Conservation (phyloP, 306 rosid species). For the Cicer pinnatifidum region DNA sequence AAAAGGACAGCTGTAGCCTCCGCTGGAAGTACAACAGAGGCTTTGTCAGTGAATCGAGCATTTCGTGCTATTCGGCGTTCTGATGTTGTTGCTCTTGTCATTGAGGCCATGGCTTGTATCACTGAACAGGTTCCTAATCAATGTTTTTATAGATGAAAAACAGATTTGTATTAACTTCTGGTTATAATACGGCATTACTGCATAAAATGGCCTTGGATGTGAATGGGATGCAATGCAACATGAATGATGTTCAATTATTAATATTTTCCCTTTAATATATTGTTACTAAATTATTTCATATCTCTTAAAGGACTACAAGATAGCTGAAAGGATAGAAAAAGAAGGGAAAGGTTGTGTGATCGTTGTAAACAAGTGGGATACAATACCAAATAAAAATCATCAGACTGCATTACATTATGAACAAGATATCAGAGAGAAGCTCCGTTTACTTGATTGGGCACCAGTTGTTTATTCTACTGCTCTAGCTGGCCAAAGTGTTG, state of each 20-base stretch:
- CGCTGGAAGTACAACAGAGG: constrained; percentile 84
- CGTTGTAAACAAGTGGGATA: constrained; percentile 98
- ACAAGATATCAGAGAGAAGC: constrained; percentile 92
- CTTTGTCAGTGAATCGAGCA: constrained; percentile 91
- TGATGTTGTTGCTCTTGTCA: constrained; percentile 91
- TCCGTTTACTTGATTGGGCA: constrained; percentile 84
- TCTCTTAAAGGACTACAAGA: constrained; percentile 76
- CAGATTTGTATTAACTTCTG: constrained; percentile 8
- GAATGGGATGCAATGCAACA: background rate
- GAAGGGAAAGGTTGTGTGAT: constrained; percentile 96
- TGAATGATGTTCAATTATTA: background rate
- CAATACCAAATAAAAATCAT: constrained; percentile 89
- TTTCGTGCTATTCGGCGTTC: constrained; percentile 94
- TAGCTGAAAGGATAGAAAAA: constrained; percentile 92
- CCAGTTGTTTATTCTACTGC: constrained; percentile 94
- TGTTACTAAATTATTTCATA: constrained; percentile 22
- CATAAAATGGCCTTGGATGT: constrained; percentile 11
- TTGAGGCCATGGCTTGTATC: constrained; percentile 96
- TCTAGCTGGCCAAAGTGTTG: constrained; percentile 80
- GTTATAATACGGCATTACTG: constrained; percentile 23
- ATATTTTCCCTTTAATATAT: background rate
- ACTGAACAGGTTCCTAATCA: constrained; percentile 75
- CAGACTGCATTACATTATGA: constrained; percentile 86
- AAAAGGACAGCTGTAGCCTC: constrained; percentile 79
- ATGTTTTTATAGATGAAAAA: constrained; percentile 20